Conservation (phyloP, 1,284 basidiomycete species). For the Trichosporon sp. region DNA sequence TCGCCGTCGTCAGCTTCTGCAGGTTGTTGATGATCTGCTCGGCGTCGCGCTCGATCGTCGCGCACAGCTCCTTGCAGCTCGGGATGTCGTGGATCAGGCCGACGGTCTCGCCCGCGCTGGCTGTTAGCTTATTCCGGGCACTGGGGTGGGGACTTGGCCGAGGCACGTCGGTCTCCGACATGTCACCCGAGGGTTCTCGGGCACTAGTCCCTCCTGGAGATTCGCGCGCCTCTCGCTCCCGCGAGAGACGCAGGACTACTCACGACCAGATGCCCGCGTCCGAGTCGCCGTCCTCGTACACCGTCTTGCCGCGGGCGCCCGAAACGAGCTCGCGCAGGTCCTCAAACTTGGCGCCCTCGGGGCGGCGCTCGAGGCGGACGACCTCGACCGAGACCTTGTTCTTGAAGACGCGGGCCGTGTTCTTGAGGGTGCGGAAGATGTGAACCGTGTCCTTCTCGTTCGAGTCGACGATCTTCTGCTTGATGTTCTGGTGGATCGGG, state of each 20-base stretch:
- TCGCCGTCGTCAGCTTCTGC: conserved; percentile 25
- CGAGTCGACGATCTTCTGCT: conserved; percentile 77
- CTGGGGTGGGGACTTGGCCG: not conserved
- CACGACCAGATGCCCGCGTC: conserved; percentile 79
- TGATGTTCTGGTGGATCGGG: conserved; percentile 85
- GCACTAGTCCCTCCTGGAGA: not conserved
- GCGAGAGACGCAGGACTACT: conserved; percentile 15
- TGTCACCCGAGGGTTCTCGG: not conserved
- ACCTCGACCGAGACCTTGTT: conserved; percentile 58
- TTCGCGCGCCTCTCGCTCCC: not conserved
- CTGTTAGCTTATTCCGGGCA: not conserved
- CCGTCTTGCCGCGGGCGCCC: conserved; percentile 62
- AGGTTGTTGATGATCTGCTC: conserved; percentile 64
- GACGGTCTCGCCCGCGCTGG: conserved; percentile 64
- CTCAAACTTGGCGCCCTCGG: conserved; percentile 81
- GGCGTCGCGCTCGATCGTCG: conserved; percentile 69
- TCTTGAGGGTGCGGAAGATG: conserved; percentile 81
- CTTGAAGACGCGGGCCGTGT: conserved; percentile 84
- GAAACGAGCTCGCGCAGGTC: conserved; percentile 78
- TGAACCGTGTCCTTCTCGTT: conserved; percentile 75
- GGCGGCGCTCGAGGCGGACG: conserved; percentile 69
- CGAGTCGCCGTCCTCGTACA: conserved; percentile 79
- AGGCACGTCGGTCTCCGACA: not conserved
- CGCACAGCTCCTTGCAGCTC: conserved; percentile 70
- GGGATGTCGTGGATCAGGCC: conserved; percentile 85